phyloP scores from a whole-genome alignment of 192 early-diverging fungal genomes.

The Rhizophagus clarus region DNA sequence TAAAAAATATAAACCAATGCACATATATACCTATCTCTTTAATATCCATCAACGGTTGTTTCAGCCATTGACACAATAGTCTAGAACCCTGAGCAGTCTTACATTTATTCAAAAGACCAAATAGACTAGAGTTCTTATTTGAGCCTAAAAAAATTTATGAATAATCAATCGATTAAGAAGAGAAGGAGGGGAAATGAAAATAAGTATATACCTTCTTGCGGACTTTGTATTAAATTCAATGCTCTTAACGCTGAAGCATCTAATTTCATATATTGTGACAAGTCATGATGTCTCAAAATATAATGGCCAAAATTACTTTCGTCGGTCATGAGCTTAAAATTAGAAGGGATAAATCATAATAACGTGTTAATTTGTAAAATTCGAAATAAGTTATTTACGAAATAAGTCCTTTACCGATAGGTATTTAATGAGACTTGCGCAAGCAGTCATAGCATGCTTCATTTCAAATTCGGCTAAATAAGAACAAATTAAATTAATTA shows the following conservation, averaged over 20 bases:
- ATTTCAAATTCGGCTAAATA: conserved; percentile 70
- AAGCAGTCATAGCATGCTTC: conserved; percentile 68
- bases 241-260: conserved; percentile 89
- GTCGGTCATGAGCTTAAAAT: conserved; percentile 64
- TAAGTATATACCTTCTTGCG: conserved; percentile 60
- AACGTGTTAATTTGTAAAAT: not conserved
- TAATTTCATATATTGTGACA: conserved; percentile 89
- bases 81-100: conserved; percentile 87
- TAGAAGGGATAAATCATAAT: conserved; percentile 10
- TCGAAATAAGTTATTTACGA: not conserved
- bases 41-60: conserved; percentile 78
- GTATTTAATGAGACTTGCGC: conserved; percentile 74
- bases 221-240: conserved; percentile 80
- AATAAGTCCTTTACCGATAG: conserved; percentile 45
- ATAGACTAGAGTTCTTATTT: conserved; percentile 62
- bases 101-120: conserved; percentile 82
- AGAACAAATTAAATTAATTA: not conserved
- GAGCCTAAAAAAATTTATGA: conserved; percentile 39
- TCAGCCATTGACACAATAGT: conserved; percentile 78
- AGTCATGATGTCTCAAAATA: conserved; percentile 66
- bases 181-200: not conserved
- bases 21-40: conserved; percentile 54
- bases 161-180: not conserved
- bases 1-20: not conserved
- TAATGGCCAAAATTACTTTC: conserved; percentile 83